Base-by-base conservation (phyloP, 768 basidiomycete species). In the Trametes coccinea region DNA sequence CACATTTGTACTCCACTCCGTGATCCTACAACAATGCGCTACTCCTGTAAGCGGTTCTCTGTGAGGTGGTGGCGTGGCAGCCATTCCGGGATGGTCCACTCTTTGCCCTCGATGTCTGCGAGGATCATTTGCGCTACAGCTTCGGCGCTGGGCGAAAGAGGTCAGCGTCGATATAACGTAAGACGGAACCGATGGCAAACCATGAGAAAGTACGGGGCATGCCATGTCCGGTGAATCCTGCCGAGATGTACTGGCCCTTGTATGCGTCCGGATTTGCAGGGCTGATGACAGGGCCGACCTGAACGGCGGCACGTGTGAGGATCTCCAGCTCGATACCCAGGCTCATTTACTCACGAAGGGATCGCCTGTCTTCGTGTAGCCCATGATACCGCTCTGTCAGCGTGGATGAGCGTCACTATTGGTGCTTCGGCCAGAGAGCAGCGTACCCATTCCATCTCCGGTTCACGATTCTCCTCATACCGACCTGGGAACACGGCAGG, bases 331-430 rank as follows among this genome's bases (percentile, higher is more conserved):
- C 13, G 13, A 16, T 2, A 33, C 3, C 10, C 2, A 22, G 8
- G 49, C 39, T 7, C 40, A 14, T 55, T 53, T n/a, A 76, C 87
- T 59, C 68, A 92, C 90, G 54, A 90, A 84, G 0, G 91, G 91
- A 69, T 88, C 86, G 0, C 77, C 75, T 0, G 74, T 75, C 55
- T 74, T 76, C 0, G 91, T 89, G 66, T 76, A 90, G 0, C 85
- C 92, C 90, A 92, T 92, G 46, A 94, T 90, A 0, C 92, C 93
- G 0, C 88, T 90, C 92, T 92, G 65, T 47, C n/a, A 17, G 2
- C 22, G 11, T 11, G 22, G 3, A 27, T 11, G 9, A 31, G 9
- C 9, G 49, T 40, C 37, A 55, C 34, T 22, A 39, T 6, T 30
- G 29, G 5, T 22, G 22, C 13, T n/a, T 16, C 41, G 13, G 17